Evolutionary conservation across 2,329 filamentous ascomycete genomes (phyloP).

Genomic region (Zelopaecilomyces penicillatus): DNA sequence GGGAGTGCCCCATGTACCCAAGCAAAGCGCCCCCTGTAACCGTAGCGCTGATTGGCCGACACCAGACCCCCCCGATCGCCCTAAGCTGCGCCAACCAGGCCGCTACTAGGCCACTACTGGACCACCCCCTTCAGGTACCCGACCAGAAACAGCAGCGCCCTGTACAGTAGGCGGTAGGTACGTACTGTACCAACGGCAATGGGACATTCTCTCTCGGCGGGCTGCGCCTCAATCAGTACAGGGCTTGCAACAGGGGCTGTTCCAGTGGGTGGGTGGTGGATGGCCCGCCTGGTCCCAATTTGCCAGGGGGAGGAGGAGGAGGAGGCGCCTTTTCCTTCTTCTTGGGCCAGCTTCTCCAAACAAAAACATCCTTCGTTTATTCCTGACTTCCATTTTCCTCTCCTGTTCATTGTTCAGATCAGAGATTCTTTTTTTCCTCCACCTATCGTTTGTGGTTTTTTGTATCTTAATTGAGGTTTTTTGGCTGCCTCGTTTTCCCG

Average conservation of each 20-base stretch:
- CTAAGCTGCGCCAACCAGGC: too few species aligned
- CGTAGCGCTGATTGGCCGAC: too few species aligned
- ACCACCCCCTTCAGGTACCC: too few species aligned
- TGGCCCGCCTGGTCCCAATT: slow-evolving; percentile 3
- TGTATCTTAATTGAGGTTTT: slow-evolving; percentile 15
- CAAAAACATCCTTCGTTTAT: background rate
- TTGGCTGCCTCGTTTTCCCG: slow-evolving; percentile 14
- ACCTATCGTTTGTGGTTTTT: background rate
- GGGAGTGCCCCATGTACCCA: too few species aligned
- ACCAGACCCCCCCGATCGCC: too few species aligned
- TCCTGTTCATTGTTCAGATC: too few species aligned
- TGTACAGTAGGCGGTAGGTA: too few species aligned
- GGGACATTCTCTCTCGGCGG: background rate
- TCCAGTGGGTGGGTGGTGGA: background rate
- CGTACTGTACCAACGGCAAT: too few species aligned
- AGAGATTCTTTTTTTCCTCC: too few species aligned
- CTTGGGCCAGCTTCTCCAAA: slow-evolving; percentile 2
- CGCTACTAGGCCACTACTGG: too few species aligned
- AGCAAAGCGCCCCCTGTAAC: too few species aligned
- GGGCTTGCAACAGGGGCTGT: background rate
- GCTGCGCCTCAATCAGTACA: slow-evolving; percentile 7
- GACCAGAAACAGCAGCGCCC: too few species aligned
- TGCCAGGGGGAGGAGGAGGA: background rate
- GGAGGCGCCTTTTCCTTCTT: background rate
- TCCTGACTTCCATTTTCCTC: background rate